Evolutionary conservation across 805 yeast species (phyloP), one percentile per base, ranked within the genome.

Genomic region (Zygosaccharomyces kombuchaensis): DNA sequence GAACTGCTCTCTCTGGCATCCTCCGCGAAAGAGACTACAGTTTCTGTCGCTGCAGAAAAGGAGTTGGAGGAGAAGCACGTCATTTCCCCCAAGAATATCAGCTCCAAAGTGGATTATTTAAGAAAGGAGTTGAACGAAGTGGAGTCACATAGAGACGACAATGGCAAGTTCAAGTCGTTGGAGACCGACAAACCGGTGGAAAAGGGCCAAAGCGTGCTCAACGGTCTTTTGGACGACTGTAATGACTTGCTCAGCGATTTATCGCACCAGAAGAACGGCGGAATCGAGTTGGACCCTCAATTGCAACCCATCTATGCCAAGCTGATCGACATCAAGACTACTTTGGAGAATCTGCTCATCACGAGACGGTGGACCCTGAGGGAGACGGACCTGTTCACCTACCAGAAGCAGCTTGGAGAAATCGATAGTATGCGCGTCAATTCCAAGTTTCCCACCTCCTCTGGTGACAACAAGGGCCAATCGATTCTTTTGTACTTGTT

Each of bases 291-390:
- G 36, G 82, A 76, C 54, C 71, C 76, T 9, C 66, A 74, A 41
- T 73, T 86, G 44, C 69, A 72, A 40, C 78, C 78, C 13, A 72
- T 85, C 23, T 90, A 86, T 66, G 74, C 77, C 40, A 74, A 78
- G 47, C 71, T 93, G 53, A 69, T 77, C 25, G 78, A 75, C 36
- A 73, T 88, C 55, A 87, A 88, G 63, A 73, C 79, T 19, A 82
- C 82, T 14, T 74, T 93, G 50, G 96, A 87, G 56, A 87, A 87
- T 54, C 71, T 93, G 51, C 73, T 91, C 56, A 80, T 93, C 36
- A 93, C 99, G 2, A 82, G 96, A 66, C 78, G 99, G 64, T 93
- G 99, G 99, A 91, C 98, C 2, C 72, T 93, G 69, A 80, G 99
- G 60, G 96, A 90, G 59, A 93, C 99, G 0, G 99, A 93, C 68